These are phyloP conservation scores for Calonectria honghensis DNA, from an alignment of 2,329 filamentous ascomycete species.

Conservation along the genomic window DNA sequence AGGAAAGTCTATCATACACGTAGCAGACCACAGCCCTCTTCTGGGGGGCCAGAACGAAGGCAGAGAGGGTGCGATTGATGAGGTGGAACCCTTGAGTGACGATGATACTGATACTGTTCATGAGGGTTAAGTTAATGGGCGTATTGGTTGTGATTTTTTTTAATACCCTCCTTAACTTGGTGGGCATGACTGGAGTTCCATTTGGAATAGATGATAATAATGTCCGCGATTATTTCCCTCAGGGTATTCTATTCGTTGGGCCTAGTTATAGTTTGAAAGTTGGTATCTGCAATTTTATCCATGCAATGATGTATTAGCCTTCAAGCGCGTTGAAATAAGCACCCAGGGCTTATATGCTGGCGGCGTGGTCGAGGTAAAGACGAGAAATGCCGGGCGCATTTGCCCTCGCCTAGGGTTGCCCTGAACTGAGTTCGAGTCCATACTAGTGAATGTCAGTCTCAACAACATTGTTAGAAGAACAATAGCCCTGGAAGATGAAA, in stretches of 20 bases:
- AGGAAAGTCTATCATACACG: constrained; percentile 90
- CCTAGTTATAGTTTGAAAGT: not conserved
- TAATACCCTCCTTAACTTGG: constrained; percentile 19
- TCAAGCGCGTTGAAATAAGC: not conserved
- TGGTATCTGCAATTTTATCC: not conserved
- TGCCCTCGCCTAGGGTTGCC: not conserved
- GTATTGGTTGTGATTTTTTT: constrained; percentile 45
- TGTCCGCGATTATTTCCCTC: constrained; percentile 3
- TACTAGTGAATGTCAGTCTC: too few relatives aligned
- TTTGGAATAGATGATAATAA: constrained; percentile 50
- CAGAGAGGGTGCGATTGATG: constrained; percentile 85
- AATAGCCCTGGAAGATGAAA: not conserved
- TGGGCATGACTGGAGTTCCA: constrained; percentile 41
- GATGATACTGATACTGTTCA: constrained; percentile 71
- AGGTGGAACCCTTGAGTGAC: constrained; percentile 92
- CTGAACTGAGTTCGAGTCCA: too few relatives aligned
- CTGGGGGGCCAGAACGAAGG: constrained; percentile 72
- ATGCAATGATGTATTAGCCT: not conserved
- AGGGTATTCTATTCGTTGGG: not conserved
- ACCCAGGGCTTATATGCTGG: not conserved
- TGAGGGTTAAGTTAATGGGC: constrained; percentile 48
- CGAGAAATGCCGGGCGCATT: too few relatives aligned
- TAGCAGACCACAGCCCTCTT: constrained; percentile 82
- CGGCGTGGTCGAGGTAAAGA: too few relatives aligned
- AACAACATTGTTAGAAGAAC: too few relatives aligned